Evolutionary conservation across 2,329 filamentous ascomycete species (phyloP).

Genomic region (Didymosphaeria variabile): DNA sequence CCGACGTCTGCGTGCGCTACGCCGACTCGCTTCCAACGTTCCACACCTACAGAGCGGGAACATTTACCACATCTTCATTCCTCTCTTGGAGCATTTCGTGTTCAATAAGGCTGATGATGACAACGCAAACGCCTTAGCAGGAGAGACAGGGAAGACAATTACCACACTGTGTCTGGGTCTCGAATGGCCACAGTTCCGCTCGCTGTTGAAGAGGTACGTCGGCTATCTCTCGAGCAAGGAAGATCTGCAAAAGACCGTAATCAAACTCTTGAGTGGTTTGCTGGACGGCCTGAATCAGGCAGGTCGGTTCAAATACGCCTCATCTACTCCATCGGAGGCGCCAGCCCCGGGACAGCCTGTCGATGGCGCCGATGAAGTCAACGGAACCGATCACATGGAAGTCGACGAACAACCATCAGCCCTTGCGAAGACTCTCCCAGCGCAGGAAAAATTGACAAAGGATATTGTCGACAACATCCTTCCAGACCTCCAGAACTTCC

Average conservation of each 20-base stretch:
- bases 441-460: conserved; percentile 70
- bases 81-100: conserved; percentile 92
- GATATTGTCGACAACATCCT: conserved; percentile 80
- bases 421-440: conserved; percentile 73
- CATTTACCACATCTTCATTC: conserved; percentile 86
- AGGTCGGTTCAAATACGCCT: conserved; percentile 47
- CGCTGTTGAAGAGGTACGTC: conserved; percentile 83
- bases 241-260: conserved; percentile 84
- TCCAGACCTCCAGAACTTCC: conserved; percentile 80
- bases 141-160: conserved; percentile 85
- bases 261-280: conserved; percentile 81
- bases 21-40: conserved; percentile 76
- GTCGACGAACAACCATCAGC: conserved; percentile 34
- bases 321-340: conserved; percentile 30
- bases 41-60: conserved; percentile 77
- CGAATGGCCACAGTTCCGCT: conserved; percentile 90
- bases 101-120: conserved; percentile 84
- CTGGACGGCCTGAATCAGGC: conserved; percentile 77
- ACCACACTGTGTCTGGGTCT: conserved; percentile 77
- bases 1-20: conserved; percentile 83
- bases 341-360: conserved; percentile 53
- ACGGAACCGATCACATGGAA: conserved; percentile 16
- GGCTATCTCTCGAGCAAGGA: conserved; percentile 82
- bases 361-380: conserved; percentile 22
- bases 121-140: conserved; percentile 79